phyloP scores from a whole-genome alignment of 139 green algal genomes.

The Auxenochlorella pyrenoidosa region DNA sequence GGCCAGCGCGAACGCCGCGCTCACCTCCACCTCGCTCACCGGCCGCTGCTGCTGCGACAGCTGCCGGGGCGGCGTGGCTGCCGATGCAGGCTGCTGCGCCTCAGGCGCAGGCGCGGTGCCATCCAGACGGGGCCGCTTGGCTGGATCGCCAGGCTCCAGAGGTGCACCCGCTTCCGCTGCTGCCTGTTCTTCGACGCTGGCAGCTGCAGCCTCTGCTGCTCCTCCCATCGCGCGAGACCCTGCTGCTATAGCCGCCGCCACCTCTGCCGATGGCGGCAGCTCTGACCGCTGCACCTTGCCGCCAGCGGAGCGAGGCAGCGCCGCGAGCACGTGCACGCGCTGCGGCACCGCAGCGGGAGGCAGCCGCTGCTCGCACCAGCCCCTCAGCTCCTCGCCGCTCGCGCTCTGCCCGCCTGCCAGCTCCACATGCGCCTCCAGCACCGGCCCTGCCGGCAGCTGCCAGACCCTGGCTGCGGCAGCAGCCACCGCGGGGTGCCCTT shows the following conservation, averaged over 20 bases:
- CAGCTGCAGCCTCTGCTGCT: not conserved
- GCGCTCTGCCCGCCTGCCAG: not conserved
- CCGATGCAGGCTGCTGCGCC: not conserved
- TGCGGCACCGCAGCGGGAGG: slow-evolving; percentile 37
- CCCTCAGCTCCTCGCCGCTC: not conserved
- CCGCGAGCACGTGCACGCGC: slow-evolving; percentile 17
- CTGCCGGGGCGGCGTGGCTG: not conserved
- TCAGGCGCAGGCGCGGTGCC: not conserved
- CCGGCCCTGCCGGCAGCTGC: slow-evolving; percentile 15
- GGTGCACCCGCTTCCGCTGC: not conserved
- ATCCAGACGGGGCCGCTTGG: no score
- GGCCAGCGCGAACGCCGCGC: slow-evolving; percentile 11
- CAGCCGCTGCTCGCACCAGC: slow-evolving; percentile 28
- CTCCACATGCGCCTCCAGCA: slow-evolving; percentile 12
- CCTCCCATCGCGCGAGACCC: not conserved
- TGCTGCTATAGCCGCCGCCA: not conserved
- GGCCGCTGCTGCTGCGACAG: not conserved
- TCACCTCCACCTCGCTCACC: slow-evolving; percentile 19
- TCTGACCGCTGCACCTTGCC: slow-evolving; percentile 46
- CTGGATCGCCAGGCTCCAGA: not conserved
- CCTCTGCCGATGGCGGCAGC: slow-evolving; percentile 12
- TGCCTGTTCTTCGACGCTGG: not conserved
- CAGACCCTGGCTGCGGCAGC: slow-evolving; percentile 48
- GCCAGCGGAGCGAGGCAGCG: slow-evolving; percentile 51
- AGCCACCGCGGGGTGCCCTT: slow-evolving; percentile 41